These are phyloP conservation scores for Globisporangium abappressorium DNA, from an alignment of 352 stramenopile species.

Conservation along the genomic window DNA sequence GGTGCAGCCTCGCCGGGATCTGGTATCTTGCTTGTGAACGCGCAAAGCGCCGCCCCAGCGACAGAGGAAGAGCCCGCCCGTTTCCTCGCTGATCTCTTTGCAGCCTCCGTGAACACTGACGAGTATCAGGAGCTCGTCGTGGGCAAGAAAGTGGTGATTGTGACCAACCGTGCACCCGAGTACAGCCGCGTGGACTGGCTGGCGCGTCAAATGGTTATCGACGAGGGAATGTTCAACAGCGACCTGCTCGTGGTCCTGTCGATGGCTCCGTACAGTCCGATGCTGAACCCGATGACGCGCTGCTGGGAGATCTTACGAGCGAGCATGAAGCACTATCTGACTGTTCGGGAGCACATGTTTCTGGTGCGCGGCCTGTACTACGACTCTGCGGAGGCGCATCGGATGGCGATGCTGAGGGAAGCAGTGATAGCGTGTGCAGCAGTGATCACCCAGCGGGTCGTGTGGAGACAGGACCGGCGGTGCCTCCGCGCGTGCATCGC, in stretches of 20 bases:
- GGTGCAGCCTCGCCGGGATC: background rate
- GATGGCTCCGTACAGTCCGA: background rate
- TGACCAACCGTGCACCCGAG: background rate
- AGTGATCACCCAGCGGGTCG: background rate
- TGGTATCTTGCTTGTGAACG: background rate
- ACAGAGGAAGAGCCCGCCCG: background rate
- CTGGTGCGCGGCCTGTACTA: background rate
- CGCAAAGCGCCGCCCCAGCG: background rate
- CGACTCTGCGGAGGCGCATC: background rate
- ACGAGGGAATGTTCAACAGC: background rate
- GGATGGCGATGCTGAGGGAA: background rate
- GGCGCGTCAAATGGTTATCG: background rate
- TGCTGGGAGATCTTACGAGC: background rate
- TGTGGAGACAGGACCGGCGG: background rate
- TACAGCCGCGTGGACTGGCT: background rate
- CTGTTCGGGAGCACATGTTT: background rate
- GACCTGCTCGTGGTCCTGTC: background rate
- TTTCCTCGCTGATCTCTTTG: background rate
- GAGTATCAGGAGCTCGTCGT: conserved; percentile 6
- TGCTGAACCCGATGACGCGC: background rate
- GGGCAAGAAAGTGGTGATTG: background rate
- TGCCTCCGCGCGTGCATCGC: background rate
- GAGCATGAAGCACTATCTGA: background rate
- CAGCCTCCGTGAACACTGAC: background rate
- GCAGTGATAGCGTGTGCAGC: background rate